Evolutionary conservation across 2,329 filamentous ascomycete species (phyloP), one percentile per base, ranked within the genome.

Genomic region (Cladosporium sp.): DNA sequence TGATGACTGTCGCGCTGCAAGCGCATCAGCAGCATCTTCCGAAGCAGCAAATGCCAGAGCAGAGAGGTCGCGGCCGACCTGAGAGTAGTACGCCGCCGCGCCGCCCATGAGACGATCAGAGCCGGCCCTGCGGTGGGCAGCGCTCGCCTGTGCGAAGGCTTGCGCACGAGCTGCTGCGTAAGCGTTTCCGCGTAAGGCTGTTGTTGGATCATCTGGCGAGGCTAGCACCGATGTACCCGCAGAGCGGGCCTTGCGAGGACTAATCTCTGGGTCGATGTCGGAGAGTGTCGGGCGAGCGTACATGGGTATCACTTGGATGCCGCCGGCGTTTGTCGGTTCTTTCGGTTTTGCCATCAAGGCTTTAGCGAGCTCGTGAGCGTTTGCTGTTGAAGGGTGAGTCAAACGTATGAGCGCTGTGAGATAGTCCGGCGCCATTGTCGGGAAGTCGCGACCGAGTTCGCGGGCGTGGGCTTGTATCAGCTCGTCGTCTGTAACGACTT

Each of bases 21-120:
- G 78, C 0, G 81, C 73, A 65, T 94, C 88, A 1, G 91, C 90
- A 1, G 85, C 85, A 0, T 78, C 78, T n/a, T 85, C 84, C 17
- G 78, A 78, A n/a, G 84, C 81, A 17, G 76, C 75, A 60, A 82
- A 81, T 2, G 85, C 82, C 42, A 77, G 77, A 12, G 78, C 80
- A 4, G 82, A 77, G 58, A 85, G 81, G 47, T 90, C 85, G 20
- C 86, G 84, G 1, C 84, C 88, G 10, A 88, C 77, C 52, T 89
- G 83, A 1, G 85, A 80, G 70, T 96, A 96, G 69, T 90, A 89
- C 0, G 81, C 84, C 8, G 90, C 90, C 1, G 84, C 92, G 58
- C 86, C 88, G 20, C 86, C 83, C 77, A 89, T 91, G 3, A 93
- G 75, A 0, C 80, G 86, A 60, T 91, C 84, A 0, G 90, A 91